These are phyloP conservation scores for Lippia alba DNA, from an alignment of 305 asterid species.

Conservation along the genomic window DNA sequence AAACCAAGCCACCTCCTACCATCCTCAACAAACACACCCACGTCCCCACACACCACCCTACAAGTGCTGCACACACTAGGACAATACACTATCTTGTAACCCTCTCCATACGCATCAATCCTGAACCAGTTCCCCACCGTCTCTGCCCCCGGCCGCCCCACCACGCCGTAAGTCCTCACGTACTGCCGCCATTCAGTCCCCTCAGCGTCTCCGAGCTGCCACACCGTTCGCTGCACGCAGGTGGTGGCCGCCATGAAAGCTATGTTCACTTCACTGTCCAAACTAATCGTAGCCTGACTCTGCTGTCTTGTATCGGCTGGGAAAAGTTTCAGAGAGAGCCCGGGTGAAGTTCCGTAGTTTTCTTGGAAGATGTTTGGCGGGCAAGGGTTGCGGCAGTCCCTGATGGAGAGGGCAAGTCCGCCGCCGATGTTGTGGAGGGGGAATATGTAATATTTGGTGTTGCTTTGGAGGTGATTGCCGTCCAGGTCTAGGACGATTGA, in stretches of 20 bases:
- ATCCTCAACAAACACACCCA: constrained; percentile 52
- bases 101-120: constrained; percentile 40
- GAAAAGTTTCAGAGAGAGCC: constrained; percentile 48
- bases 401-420: constrained; percentile 50
- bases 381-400: constrained; percentile 48
- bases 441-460: constrained; percentile 42
- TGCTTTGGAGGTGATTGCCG: constrained; percentile 48
- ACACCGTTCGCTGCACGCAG: constrained; percentile 57
- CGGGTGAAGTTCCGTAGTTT: constrained; percentile 38
- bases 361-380: constrained; percentile 51
- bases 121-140: constrained; percentile 55
- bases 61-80: constrained; percentile 47
- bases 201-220: constrained; percentile 43
- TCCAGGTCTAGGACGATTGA: constrained; percentile 41
- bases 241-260: constrained; percentile 53
- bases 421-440: constrained; percentile 41
- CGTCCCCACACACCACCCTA: constrained; percentile 46
- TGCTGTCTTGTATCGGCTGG: constrained; percentile 33
- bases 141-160: constrained; percentile 48
- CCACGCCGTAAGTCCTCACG: constrained; percentile 46
- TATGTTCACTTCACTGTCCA: constrained; percentile 47
- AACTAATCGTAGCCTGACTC: constrained; percentile 20
- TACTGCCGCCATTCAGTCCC: constrained; percentile 41
- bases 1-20: constrained; percentile 54
- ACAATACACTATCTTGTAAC: constrained; percentile 54